phyloP scores from a whole-genome alignment of 2,329 filamentous ascomycete genomes.

The Penicillium sp. region DNA sequence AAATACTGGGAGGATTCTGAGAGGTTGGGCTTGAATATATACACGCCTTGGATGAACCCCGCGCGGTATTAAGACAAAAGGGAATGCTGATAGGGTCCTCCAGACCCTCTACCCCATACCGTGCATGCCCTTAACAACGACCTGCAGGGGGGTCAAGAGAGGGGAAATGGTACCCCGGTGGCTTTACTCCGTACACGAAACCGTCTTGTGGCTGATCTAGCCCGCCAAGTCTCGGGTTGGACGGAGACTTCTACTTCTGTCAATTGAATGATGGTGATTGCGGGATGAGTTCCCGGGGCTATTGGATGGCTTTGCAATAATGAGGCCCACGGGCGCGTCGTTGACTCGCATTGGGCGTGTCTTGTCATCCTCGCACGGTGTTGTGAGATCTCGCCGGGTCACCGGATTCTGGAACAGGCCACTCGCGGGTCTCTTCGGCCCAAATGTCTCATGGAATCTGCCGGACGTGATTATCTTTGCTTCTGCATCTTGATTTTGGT shows the following conservation, averaged over 20 bases:
- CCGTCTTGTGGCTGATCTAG: conserved; percentile 22
- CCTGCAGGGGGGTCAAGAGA: conserved; percentile 2
- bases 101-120: neutral
- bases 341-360: conserved; percentile 12
- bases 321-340: conserved; percentile 11
- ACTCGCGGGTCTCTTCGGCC: conserved; percentile 26
- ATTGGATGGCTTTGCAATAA: conserved; percentile 18
- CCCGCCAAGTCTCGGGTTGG: conserved; percentile 24
- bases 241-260: conserved; percentile 14
- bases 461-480: conserved; percentile 21
- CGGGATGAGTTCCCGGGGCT: conserved; percentile 13
- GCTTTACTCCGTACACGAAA: conserved; percentile 15
- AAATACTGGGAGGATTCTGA: conserved; percentile 1
- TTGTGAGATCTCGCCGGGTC: conserved; percentile 26
- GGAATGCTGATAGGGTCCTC: neutral
- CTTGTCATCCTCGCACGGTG: conserved; percentile 25
- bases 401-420: conserved; percentile 29
- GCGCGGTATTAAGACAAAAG: neutral
- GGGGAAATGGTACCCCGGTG: conserved; percentile 15
- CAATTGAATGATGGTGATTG: conserved; percentile 12
- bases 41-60: conserved; percentile 1
- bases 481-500: conserved; percentile 18
- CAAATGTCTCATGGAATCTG: conserved; percentile 28
- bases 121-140: neutral
- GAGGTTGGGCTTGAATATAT: conserved; percentile 8